Conservation (phyloP, 257 asterid species). For the Salvia hispanica region DNA sequence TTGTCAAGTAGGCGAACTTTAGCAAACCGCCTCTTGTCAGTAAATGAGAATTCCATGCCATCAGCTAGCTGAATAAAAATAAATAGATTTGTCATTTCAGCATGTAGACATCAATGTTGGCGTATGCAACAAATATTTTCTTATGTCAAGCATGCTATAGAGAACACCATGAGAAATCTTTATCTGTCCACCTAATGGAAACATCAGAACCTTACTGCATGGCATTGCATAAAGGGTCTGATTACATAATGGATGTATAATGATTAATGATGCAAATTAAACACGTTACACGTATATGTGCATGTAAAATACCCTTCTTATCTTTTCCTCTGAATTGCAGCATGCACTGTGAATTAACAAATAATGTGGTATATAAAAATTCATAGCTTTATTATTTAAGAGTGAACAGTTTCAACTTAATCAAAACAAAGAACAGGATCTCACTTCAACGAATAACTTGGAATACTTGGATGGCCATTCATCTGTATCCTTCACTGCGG, state of each 20-base stretch:
- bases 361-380: neutral
- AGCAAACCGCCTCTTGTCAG: constrained; percentile 98
- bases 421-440: constrained; percentile 32
- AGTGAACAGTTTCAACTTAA: constrained; percentile 22
- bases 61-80: constrained; percentile 66
- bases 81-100: constrained; percentile 20
- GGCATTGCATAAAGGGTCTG: neutral
- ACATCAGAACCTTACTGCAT: constrained; percentile 24
- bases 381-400: neutral
- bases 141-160: constrained; percentile 20
- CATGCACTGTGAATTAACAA: neutral
- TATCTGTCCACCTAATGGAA: constrained; percentile 20
- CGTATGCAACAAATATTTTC: constrained; percentile 3
- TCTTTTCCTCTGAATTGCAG: neutral
- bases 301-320: constrained; percentile 7
- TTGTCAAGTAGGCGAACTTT: constrained; percentile 86
- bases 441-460: constrained; percentile 85
- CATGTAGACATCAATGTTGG: constrained; percentile 11
- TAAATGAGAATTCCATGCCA: constrained; percentile 92
- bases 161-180: constrained; percentile 3
- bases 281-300: neutral
- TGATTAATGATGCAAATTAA: neutral
- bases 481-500: constrained; percentile 85
- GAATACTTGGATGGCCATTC: constrained; percentile 99
- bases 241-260: neutral